Percentiles rank a stretch among this genome's conserved stretches.
These are phyloP conservation scores for Aspergillus incahuasiensis DNA, from an alignment of 495 filamentous ascomycete species.

Conservation along the genomic window DNA sequence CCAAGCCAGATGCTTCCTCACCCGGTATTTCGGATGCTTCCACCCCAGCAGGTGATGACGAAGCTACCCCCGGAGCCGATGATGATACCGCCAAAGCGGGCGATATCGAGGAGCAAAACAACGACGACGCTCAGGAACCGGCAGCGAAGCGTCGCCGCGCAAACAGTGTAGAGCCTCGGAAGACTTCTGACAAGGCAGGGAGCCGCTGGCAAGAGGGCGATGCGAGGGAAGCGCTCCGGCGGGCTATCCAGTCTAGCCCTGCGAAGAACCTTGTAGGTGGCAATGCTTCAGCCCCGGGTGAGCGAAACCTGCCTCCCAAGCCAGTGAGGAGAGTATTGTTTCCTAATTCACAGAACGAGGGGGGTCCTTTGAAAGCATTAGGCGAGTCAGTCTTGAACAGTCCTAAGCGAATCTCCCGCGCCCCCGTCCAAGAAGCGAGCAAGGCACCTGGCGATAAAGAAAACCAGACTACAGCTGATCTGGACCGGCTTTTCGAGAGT, in stretches of 20 bases:
- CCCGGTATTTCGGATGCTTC: slow-evolving; percentile 41
- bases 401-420: slow-evolving; percentile 46
- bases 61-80: slow-evolving; percentile 32
- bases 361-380: slow-evolving; percentile 50
- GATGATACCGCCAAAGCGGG: slow-evolving; percentile 18
- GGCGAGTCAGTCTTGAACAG: slow-evolving; percentile 55
- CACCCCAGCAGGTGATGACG: slow-evolving; percentile 36
- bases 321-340: slow-evolving; percentile 76
- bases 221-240: slow-evolving; percentile 53
- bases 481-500: slow-evolving; percentile 59
- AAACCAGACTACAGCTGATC: slow-evolving; percentile 41
- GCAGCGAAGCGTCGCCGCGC: slow-evolving; percentile 36
- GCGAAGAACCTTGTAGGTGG: slow-evolving; percentile 59
- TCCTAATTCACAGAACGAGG: slow-evolving; percentile 55
- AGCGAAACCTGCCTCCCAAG: slow-evolving; percentile 50
- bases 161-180: slow-evolving; percentile 38
- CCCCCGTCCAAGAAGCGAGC: slow-evolving; percentile 28
- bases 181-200: slow-evolving; percentile 25
- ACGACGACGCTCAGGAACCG: slow-evolving; percentile 24
- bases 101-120: slow-evolving; percentile 19
- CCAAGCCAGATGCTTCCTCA: slow-evolving; percentile 33
- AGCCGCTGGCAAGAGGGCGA: slow-evolving; percentile 46
- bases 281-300: slow-evolving; percentile 58
- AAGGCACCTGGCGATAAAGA: slow-evolving; percentile 44
- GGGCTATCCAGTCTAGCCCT: slow-evolving; percentile 69